Evolutionary conservation across 2,329 filamentous ascomycete species (phyloP).

Genomic region (Colletotrichum orbiculare): DNA sequence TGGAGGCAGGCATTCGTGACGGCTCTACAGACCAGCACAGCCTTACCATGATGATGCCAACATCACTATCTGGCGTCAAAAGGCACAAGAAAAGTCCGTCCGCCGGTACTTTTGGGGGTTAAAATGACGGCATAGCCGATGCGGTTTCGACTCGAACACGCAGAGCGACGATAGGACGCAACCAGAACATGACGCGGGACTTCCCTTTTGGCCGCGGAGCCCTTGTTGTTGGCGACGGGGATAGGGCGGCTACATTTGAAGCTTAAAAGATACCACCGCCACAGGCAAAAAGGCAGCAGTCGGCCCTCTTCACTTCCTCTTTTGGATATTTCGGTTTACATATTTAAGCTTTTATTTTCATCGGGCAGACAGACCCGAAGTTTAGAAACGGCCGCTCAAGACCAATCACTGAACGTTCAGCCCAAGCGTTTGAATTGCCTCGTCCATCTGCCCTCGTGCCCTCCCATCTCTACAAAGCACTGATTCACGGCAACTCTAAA

Average conservation of each 20-base stretch:
- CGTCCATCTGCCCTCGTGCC: conserved; percentile 11
- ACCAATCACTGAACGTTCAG: background rate
- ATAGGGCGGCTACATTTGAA: conserved; percentile 17
- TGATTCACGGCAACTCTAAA: conserved; percentile 5
- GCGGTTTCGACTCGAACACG: too few relatives aligned
- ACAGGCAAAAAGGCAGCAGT: conserved; percentile 1
- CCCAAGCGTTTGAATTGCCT: background rate
- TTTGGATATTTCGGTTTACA: conserved; percentile 19
- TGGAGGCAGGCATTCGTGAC: conserved; percentile 7
- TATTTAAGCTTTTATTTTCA: conserved; percentile 7
- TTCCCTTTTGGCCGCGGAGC: conserved; percentile 1
- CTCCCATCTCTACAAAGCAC: conserved; percentile 14
- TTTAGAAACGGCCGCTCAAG: conserved; percentile 9
- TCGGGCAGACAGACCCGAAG: conserved; percentile 25
- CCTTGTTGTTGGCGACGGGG: conserved; percentile 1
- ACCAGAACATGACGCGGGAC: conserved; percentile 15
- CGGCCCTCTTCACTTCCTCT: conserved; percentile 19
- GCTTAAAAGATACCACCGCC: conserved; percentile 25
- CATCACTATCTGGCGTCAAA: conserved; percentile 4
- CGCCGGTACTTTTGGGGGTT: conserved; percentile 24
- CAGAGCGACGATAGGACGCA: background rate
- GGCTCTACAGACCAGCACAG: conserved; percentile 7
- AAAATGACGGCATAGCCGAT: background rate
- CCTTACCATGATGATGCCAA: conserved; percentile 3
- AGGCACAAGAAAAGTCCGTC: conserved; percentile 24